Evolutionary conservation across 495 filamentous ascomycete genomes (phyloP).

Genomic region (Penicillium steckii): DNA sequence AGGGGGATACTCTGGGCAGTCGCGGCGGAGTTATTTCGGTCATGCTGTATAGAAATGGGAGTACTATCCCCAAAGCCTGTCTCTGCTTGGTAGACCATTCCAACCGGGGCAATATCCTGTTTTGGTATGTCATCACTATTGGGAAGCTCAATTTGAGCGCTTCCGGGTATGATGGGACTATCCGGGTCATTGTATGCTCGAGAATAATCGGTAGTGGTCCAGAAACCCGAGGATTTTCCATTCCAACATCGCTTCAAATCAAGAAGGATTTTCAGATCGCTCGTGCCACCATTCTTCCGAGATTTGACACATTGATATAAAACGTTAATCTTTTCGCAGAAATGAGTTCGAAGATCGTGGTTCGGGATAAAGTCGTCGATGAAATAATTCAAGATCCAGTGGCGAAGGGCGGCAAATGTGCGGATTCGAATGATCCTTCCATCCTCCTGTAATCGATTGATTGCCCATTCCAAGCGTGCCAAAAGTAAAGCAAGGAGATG

Average conservation of each 20-base stretch:
- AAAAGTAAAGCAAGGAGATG: conserved; percentile 82
- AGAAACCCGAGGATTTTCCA: conserved; percentile 82
- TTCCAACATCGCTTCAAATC: conserved; percentile 98
- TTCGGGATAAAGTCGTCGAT: conserved; percentile 92
- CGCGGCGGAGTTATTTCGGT: conserved; percentile 43
- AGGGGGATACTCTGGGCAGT: conserved; percentile 45
- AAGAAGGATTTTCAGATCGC: conserved; percentile 85
- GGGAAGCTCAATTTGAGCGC: conserved; percentile 34
- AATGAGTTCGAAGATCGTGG: conserved; percentile 71
- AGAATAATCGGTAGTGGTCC: conserved; percentile 69
- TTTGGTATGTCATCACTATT: conserved; percentile 15
- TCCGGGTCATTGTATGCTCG: conserved; percentile 55
- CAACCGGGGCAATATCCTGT: conserved; percentile 3
- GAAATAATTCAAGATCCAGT: conserved; percentile 99
- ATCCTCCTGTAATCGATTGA: conserved; percentile 75
- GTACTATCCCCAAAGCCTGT: conserved; percentile 33
- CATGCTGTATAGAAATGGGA: conserved; percentile 29
- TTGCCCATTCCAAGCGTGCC: conserved; percentile 83
- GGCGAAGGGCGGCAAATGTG: conserved; percentile 92
- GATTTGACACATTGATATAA: conserved; percentile 62
- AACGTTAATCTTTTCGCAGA: conserved; percentile 79
- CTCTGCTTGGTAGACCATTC: conserved; percentile 4
- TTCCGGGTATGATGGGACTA: conserved; percentile 73
- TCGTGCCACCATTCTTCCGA: conserved; percentile 55
- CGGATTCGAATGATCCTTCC: conserved; percentile 91